These are phyloP conservation scores for Sungouiozyma intestinalis DNA, from an alignment of 805 yeast genomes.

Conservation along the genomic window DNA sequence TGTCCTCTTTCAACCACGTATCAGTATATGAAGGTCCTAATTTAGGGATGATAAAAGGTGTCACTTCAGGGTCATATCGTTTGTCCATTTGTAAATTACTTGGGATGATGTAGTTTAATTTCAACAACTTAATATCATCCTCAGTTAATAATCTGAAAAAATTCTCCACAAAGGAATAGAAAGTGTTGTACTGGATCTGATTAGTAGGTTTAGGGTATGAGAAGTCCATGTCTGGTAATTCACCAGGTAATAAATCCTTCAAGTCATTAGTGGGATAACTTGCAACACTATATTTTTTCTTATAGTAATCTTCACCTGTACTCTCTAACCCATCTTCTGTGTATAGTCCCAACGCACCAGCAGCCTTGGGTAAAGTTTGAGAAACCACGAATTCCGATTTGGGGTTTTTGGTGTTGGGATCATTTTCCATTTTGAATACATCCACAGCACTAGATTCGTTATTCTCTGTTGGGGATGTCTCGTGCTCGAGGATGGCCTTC, in stretches of 20 bases:
- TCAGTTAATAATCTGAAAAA: slow-evolving; percentile 68
- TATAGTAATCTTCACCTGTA: slow-evolving; percentile 64
- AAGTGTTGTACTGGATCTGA: slow-evolving; percentile 87
- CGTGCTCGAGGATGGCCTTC: neutral
- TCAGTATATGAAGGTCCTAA: slow-evolving; percentile 76
- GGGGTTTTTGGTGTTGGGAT: slow-evolving; percentile 56
- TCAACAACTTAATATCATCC: slow-evolving; percentile 70
- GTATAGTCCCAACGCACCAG: slow-evolving; percentile 54
- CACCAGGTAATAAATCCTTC: slow-evolving; percentile 71
- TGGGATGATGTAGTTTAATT: slow-evolving; percentile 50
- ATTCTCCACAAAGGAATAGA: slow-evolving; percentile 75
- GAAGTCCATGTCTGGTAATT: slow-evolving; percentile 77
- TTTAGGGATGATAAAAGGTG: slow-evolving; percentile 75
- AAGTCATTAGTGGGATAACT: slow-evolving; percentile 79
- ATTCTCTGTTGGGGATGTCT: slow-evolving; percentile 1
- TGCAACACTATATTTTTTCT: slow-evolving; percentile 74
- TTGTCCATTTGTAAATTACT: slow-evolving; percentile 29
- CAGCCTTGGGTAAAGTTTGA: slow-evolving; percentile 57
- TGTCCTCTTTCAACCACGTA: slow-evolving; percentile 79
- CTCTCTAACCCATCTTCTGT: slow-evolving; percentile 53
- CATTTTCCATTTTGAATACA: slow-evolving; percentile 33
- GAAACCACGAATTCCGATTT: slow-evolving; percentile 65
- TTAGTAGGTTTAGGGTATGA: slow-evolving; percentile 75
- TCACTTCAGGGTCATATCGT: slow-evolving; percentile 52
- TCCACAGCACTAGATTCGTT: neutral